Evolutionary conservation across 1,139 yeast genomes (phyloP).

Genomic region (Tardiomyces depauwii): DNA sequence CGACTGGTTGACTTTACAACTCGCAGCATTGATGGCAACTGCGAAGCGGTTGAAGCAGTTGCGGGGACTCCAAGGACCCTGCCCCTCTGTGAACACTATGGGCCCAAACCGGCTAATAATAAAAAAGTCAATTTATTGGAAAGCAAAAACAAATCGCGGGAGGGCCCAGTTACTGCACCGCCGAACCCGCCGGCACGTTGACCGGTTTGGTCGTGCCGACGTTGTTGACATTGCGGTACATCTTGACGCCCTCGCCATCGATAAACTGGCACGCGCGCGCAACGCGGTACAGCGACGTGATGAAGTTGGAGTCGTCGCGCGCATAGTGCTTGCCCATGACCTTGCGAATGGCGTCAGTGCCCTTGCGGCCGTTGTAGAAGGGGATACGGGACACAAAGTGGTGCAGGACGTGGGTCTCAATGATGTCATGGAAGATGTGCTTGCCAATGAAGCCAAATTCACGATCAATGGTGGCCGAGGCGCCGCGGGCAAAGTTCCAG

Average conservation of each 20-base stretch:
- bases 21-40: too few species aligned
- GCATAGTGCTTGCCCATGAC: constrained; percentile 77
- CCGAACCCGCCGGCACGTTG: neutral
- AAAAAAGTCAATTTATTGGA: neutral
- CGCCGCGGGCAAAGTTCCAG: constrained; percentile 86
- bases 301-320: constrained; percentile 59
- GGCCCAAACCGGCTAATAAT: neutral
- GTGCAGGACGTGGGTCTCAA: constrained; percentile 83
- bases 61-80: too few species aligned
- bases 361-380: constrained; percentile 75
- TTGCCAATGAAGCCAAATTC: constrained; percentile 74
- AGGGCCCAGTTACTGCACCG: neutral
- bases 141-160: neutral
- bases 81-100: too few species aligned
- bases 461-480: constrained; percentile 80
- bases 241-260: constrained; percentile 70
- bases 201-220: constrained; percentile 27
- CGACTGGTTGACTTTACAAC: too few species aligned
- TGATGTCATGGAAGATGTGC: constrained; percentile 76
- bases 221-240: constrained; percentile 65
- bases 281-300: constrained; percentile 59
- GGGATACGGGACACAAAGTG: constrained; percentile 81
- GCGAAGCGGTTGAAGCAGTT: too few species aligned
- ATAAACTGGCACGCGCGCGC: constrained; percentile 72
- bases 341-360: constrained; percentile 63